phyloP scores from a whole-genome alignment of 352 stramenopile species.

The Phytophthora pini region DNA sequence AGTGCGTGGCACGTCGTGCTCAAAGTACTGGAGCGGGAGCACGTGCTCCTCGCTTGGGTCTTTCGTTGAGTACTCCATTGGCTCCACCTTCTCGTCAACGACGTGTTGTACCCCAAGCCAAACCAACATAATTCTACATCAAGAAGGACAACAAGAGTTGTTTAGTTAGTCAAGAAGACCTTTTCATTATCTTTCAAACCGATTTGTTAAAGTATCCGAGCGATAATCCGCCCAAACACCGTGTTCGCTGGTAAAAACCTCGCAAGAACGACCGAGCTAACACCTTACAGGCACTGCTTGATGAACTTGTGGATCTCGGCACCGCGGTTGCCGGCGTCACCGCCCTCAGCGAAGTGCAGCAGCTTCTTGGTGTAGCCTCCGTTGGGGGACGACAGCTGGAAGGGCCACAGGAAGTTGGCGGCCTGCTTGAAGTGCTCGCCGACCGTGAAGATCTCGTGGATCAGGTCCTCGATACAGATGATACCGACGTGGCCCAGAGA shows the following conservation, averaged over 20 bases:
- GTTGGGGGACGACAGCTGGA: conserved; percentile 98
- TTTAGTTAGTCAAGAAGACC: conserved; percentile 33
- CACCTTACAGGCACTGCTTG: conserved; percentile 93
- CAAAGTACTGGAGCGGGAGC: conserved; percentile 40
- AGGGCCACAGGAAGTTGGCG: conserved; percentile 99
- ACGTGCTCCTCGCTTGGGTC: conserved; percentile 13
- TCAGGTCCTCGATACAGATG: conserved; percentile 99
- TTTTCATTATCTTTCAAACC: conserved; percentile 66
- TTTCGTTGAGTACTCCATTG: conserved; percentile 50
- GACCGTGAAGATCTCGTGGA: conserved; percentile 99
- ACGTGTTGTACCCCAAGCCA: conserved; percentile 44
- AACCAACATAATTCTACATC: conserved; percentile 12
- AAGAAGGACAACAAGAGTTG: conserved; percentile 12
- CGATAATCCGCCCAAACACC: conserved; percentile 19
- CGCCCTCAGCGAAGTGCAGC: conserved; percentile 94
- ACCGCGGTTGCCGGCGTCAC: conserved; percentile 93
- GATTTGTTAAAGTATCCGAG: conserved; percentile 49
- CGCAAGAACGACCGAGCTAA: conserved; percentile 15
- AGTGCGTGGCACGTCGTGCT: conserved; percentile 66
- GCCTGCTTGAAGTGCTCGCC: conserved; percentile 99
- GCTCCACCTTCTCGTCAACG: conserved; percentile 54
- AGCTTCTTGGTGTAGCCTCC: conserved; percentile 96
- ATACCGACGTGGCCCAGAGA: conserved; percentile 95
- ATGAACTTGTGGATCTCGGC: conserved; percentile 96
- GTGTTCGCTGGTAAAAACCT: conserved; percentile 17